A percentile compares a stretch with the other conserved stretches of the same genome.
phyloP scores from a whole-genome alignment of 2,329 filamentous ascomycete genomes.

The Colletotrichum gigasporum region DNA sequence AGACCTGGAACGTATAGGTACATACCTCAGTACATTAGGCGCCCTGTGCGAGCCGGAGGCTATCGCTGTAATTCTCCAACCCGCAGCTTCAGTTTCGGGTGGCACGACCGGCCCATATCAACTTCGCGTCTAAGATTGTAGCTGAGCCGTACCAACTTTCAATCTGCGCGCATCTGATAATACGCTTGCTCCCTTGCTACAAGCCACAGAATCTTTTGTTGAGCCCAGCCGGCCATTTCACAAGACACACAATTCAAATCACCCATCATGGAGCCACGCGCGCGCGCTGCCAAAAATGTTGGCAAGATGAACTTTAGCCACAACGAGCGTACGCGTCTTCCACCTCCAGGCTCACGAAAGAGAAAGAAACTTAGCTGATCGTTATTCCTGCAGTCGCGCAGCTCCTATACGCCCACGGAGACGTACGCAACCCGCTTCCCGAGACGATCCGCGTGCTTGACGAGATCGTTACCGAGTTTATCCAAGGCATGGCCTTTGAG shows the following conservation, averaged over 20 bases:
- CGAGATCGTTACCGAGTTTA: conserved; percentile 96
- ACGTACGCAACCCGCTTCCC: conserved; percentile 79
- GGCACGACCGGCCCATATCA: not conserved
- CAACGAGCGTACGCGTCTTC: conserved; percentile 69
- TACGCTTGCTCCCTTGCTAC: no score
- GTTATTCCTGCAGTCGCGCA: conserved; percentile 66
- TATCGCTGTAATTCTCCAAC: conserved; percentile 10
- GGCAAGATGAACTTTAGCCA: conserved; percentile 83
- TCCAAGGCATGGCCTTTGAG: conserved; percentile 91
- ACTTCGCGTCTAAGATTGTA: no score
- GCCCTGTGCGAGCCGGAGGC: conserved; percentile 1
- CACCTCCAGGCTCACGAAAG: not conserved
- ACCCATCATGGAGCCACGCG: conserved; percentile 76
- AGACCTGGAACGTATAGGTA: not conserved
- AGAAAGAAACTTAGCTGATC: not conserved
- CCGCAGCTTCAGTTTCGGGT: not conserved
- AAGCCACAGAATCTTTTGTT: no score
- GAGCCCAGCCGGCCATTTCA: no score
- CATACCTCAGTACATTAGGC: not conserved
- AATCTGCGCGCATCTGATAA: not conserved
- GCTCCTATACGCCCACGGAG: conserved; percentile 83
- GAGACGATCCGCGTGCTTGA: conserved; percentile 89
- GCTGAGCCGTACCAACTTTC: not conserved
- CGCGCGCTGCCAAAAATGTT: conserved; percentile 81
- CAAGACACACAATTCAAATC: not conserved